Conservation (phyloP, 345 rosid species). For the Arabis alpina region DNA sequence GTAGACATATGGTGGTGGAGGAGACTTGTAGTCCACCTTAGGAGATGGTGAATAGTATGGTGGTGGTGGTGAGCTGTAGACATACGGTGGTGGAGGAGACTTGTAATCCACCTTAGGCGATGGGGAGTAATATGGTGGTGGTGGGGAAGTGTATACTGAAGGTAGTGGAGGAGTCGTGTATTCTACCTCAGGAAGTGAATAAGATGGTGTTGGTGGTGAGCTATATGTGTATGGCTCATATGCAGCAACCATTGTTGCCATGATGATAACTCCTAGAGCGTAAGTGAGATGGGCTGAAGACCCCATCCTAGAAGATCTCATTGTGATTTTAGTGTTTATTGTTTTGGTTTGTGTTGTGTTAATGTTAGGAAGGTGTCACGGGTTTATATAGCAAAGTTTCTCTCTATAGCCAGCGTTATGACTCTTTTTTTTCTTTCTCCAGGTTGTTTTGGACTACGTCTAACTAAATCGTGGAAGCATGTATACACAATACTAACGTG, state of each 20-base stretch:
- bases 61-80: too few species aligned
- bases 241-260: constrained; percentile 14
- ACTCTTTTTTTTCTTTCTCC: background rate
- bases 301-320: constrained; percentile 20
- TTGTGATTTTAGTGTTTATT: background rate
- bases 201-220: background rate
- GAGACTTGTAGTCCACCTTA: too few species aligned
- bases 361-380: background rate
- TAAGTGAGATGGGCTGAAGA: too few species aligned
- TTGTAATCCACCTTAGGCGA: too few species aligned
- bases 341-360: constrained; percentile 19
- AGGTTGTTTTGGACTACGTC: background rate
- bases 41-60: too few species aligned
- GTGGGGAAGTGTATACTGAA: too few species aligned
- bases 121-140: too few species aligned
- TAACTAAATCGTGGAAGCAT: constrained; percentile 22
- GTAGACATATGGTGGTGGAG: too few species aligned
- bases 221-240: constrained; percentile 1
- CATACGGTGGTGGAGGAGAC: too few species aligned
- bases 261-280: background rate
- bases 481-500: background rate
- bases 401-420: background rate
- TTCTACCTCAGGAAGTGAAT: too few species aligned
- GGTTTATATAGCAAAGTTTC: constrained; percentile 5
- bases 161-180: too few species aligned